Conservation (phyloP, 176 grass and related monocot genomes). For the Lolium rigidum region DNA sequence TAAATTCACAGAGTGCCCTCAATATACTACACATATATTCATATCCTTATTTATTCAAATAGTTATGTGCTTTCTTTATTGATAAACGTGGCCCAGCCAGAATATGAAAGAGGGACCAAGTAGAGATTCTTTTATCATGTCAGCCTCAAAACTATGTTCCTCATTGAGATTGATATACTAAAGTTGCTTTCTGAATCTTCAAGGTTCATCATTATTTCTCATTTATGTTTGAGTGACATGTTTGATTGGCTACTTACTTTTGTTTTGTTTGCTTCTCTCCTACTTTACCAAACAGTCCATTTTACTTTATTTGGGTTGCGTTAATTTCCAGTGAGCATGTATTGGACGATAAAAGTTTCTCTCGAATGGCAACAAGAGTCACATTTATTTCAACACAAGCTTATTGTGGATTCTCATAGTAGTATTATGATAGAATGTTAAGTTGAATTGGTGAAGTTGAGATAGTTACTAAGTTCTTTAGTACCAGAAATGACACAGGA, state of each 20-base stretch:
- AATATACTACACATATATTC: neutral
- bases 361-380: too few species aligned
- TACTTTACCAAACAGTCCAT: neutral
- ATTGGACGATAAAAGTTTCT: neutral
- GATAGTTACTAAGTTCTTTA: conserved; percentile 46
- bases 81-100: neutral
- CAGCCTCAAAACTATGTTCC: neutral
- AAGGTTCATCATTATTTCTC: neutral
- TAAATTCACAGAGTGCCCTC: neutral
- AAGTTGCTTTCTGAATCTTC: conserved; percentile 5
- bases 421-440: neutral
- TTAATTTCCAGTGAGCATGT: neutral
- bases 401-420: neutral
- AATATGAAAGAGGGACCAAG: neutral
- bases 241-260: conserved; percentile 28
- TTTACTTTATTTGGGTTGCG: neutral
- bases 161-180: conserved; percentile 11
- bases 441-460: neutral
- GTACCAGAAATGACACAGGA: conserved; percentile 60
- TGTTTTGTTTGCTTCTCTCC: neutral
- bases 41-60: neutral
- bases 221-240: neutral
- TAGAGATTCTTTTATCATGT: conserved; percentile 10
- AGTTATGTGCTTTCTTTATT: neutral
- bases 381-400: too few species aligned